phyloP scores from a whole-genome alignment of 805 yeast species.

The Candida khao-thaluensis region DNA sequence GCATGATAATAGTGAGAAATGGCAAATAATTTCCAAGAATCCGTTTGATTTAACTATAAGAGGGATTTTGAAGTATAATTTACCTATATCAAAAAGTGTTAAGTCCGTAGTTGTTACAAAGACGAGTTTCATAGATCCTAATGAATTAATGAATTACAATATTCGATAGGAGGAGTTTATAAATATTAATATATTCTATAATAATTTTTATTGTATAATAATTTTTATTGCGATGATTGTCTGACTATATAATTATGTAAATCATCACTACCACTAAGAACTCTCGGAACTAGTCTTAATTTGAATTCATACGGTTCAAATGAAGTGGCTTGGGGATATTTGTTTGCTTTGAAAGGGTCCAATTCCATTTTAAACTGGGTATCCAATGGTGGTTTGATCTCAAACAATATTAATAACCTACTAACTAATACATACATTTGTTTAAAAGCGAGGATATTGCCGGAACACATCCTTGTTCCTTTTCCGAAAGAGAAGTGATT shows the following conservation, averaged over 20 bases:
- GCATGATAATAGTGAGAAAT: constrained; percentile 50
- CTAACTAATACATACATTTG: constrained; percentile 61
- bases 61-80: constrained; percentile 74
- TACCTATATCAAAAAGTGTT: constrained; percentile 56
- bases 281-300: constrained; percentile 24
- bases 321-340: constrained; percentile 56
- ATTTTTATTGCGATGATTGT: not conserved
- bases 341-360: constrained; percentile 52
- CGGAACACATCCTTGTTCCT: constrained; percentile 74
- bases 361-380: constrained; percentile 34
- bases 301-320: constrained; percentile 54
- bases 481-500: constrained; percentile 62
- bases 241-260: constrained; percentile 16
- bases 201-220: too few species aligned
- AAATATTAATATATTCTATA: too few species aligned
- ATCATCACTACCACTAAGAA: constrained; percentile 19
- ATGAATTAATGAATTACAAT: not conserved
- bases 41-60: constrained; percentile 85
- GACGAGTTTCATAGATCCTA: constrained; percentile 56
- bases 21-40: constrained; percentile 71
- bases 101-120: constrained; percentile 64
- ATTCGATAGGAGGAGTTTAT: too few species aligned
- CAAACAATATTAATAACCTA: constrained; percentile 52
- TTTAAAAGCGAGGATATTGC: constrained; percentile 59
- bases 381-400: constrained; percentile 43